Evolutionary conservation across 208 protist species (phyloP).

Genomic region (Leishmania braziliensis): DNA sequence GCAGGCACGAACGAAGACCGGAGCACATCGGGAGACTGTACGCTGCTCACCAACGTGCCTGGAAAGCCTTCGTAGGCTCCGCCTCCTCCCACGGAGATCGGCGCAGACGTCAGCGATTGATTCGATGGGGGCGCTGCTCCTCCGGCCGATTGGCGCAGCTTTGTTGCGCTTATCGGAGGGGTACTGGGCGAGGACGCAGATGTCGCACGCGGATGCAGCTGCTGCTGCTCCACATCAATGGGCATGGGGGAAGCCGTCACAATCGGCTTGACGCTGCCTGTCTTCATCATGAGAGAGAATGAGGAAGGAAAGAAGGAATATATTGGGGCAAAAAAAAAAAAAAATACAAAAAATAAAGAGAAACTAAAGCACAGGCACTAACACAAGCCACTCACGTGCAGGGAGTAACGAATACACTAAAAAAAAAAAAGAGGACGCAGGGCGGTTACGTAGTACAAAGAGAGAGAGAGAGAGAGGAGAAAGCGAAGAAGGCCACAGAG

Average conservation of each 20-base stretch:
- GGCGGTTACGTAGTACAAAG: background rate
- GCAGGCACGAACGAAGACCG: background rate
- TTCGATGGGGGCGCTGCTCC: background rate
- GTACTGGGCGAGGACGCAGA: background rate
- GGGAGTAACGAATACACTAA: background rate
- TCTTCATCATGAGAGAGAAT: background rate
- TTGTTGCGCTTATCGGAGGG: background rate
- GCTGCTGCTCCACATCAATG: background rate
- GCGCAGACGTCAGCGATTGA: background rate
- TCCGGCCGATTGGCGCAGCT: background rate
- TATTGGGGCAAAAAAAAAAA: background rate
- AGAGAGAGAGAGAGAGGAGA: background rate
- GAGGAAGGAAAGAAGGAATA: background rate
- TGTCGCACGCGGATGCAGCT: background rate
- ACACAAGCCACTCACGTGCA: background rate
- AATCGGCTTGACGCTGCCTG: background rate
- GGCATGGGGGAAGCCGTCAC: background rate
- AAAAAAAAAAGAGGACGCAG: background rate
- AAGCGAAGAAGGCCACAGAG: background rate
- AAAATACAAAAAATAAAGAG: background rate
- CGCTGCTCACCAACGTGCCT: background rate
- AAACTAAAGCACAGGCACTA: background rate
- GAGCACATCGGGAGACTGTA: background rate
- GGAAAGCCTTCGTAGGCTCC: background rate
- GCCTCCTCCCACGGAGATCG: background rate